phyloP scores from a whole-genome alignment of 768 basidiomycete genomes.

The Rhizopogon roseolus region DNA sequence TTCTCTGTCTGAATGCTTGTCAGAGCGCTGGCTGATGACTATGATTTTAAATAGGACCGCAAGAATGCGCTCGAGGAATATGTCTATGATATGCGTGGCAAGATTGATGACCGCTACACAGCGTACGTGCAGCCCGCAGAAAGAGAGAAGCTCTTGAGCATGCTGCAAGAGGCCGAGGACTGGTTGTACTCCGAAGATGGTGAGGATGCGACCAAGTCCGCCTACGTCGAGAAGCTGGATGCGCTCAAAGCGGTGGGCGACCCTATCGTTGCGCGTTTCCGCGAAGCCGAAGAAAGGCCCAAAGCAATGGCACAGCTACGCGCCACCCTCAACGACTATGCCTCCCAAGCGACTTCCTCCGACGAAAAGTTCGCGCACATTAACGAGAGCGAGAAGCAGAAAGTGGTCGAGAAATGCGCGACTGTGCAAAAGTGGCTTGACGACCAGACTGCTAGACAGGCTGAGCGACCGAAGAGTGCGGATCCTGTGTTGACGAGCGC shows the following conservation, averaged over 20 bases:
- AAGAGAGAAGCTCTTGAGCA: constrained; percentile 68
- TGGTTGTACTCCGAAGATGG: constrained; percentile 98
- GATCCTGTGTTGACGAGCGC: constrained; percentile 77
- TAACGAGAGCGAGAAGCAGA: constrained; percentile 80
- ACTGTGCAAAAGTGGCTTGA: constrained; percentile 94
- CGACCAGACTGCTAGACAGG: constrained; percentile 83
- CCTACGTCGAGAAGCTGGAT: constrained; percentile 84
- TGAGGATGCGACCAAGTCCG: constrained; percentile 93
- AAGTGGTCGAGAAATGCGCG: constrained; percentile 85
- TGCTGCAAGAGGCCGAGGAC: constrained; percentile 80
- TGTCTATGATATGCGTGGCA: constrained; percentile 91
- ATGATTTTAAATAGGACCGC: constrained; percentile 59
- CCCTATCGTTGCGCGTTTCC: constrained; percentile 79
- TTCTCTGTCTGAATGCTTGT: constrained; percentile 4
- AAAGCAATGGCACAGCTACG: constrained; percentile 70
- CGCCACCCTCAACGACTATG: constrained; percentile 84
- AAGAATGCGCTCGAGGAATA: constrained; percentile 99
- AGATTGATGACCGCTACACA: constrained; percentile 86
- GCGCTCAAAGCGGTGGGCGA: constrained; percentile 82
- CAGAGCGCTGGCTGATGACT: constrained; percentile 2
- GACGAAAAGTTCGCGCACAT: constrained; percentile 92
- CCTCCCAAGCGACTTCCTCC: constrained; percentile 71
- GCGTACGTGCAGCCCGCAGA: constrained; percentile 70
- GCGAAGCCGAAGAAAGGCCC: constrained; percentile 79
- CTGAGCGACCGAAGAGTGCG: constrained; percentile 84